Base-by-base conservation (phyloP, 1,284 basidiomycete species). In the Ceratobasidium sp. region DNA sequence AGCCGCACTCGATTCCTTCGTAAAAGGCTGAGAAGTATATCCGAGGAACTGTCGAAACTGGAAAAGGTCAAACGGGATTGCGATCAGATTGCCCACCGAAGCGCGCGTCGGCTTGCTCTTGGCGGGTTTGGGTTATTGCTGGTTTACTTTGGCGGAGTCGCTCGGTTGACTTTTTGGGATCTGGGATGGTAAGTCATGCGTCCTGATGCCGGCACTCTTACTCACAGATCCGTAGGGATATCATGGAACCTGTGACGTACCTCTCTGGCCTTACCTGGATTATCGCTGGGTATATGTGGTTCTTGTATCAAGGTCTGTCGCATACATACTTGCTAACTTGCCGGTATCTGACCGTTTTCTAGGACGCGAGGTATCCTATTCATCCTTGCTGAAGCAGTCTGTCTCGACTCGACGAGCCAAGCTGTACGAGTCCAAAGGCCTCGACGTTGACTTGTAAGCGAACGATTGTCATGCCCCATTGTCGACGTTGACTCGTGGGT, bases 201-300 rank as follows among this genome's bases (percentile, higher is more conserved):
- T 17, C 15, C 40, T 42, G 12, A 55, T 13, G 31, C 68, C 32
- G 22, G 10, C n/a, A n/a, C n/a, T n/a, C n/a, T n/a, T n/a, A n/a
- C 38, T n/a, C 32, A 22, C 6, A 8, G 53, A 17, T 10, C 31
- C 76, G 73, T 45, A 87, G 86, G 87, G 87, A 89, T 72, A 77
- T 87, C 10, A 89, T 88, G 86, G 87, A 90, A 74, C 88, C 87
- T 1, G 83, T 88, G 53, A 89, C 86, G 3, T 87, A 88, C 75
- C 78, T 87, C 20, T 86, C 85, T 15, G 85, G 86, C 12, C 77
- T 88, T 10, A 84, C 85, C 0, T 86, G 82, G 12, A 86, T 87
- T 69, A 83, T 87, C 47, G 79, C 82, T 17, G 84, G 85, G 2
- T 87, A 87, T 73, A 78, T 86, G 3, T 87, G 85, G 85, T 85